phyloP scores from a whole-genome alignment of 2,329 filamentous ascomycete genomes.

The Ophidiomyces ophidiicola region DNA sequence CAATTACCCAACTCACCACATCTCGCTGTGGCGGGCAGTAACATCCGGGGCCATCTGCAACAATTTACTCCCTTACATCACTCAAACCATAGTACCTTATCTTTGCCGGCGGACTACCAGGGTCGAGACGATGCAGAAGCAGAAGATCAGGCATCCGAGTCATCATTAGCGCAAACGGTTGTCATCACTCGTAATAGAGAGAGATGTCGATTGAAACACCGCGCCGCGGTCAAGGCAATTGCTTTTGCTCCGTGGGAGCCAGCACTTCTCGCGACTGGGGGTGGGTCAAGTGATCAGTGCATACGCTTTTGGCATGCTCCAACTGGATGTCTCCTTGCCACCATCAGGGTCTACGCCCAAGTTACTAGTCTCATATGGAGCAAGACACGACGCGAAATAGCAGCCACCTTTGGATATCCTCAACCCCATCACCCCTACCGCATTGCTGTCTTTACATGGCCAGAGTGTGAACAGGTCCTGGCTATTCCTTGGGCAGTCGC shows the following conservation, averaged over 20 bases:
- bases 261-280: slow-evolving; percentile 75
- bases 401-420: slow-evolving; percentile 84
- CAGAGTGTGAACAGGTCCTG: slow-evolving; percentile 72
- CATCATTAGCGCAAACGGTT: slow-evolving; percentile 27
- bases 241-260: slow-evolving; percentile 93
- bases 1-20: background rate
- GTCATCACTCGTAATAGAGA: slow-evolving; percentile 45
- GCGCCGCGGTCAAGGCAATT: slow-evolving; percentile 88
- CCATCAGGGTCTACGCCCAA: slow-evolving; percentile 83
- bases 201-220: slow-evolving; percentile 63
- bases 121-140: background rate
- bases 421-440: slow-evolving; percentile 80
- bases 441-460: slow-evolving; percentile 91
- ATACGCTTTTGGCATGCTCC: slow-evolving; percentile 90
- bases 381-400: slow-evolving; percentile 71
- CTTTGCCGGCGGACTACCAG: background rate
- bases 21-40: background rate
- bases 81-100: slow-evolving; percentile 2
- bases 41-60: background rate
- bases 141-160: slow-evolving; percentile 1
- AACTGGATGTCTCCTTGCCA: slow-evolving; percentile 72
- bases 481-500: slow-evolving; percentile 70
- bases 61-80: background rate
- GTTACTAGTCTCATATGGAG: slow-evolving; percentile 91
- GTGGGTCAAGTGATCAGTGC: slow-evolving; percentile 85